phyloP scores from a whole-genome alignment of 176 grass and related monocot genomes.

The Eragrostis curvula region DNA sequence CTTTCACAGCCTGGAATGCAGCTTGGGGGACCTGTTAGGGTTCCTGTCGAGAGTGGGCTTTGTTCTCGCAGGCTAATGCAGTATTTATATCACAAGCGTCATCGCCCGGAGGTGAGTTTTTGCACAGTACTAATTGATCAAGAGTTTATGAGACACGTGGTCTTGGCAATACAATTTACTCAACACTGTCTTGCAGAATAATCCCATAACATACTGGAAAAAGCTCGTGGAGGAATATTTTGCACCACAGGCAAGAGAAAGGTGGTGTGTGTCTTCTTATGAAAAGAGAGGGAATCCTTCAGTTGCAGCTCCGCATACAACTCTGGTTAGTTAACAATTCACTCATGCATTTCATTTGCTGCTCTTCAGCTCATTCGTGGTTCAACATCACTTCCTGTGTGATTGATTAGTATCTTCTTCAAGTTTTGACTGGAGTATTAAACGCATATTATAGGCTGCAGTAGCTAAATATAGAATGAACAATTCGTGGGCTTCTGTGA shows the following conservation, averaged over 20 bases:
- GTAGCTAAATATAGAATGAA: constrained; percentile 3
- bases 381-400: constrained; percentile 16
- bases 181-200: constrained; percentile 57
- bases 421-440: constrained; percentile 11
- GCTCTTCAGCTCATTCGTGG: not conserved
- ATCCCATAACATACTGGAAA: constrained; percentile 91
- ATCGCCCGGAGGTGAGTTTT: constrained; percentile 68
- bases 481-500: not conserved
- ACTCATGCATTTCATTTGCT: not conserved
- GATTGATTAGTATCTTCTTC: constrained; percentile 5
- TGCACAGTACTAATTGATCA: constrained; percentile 21
- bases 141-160: constrained; percentile 17
- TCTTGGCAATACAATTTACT: constrained; percentile 44
- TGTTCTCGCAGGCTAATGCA: constrained; percentile 94
- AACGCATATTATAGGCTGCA: not conserved
- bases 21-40: constrained; percentile 57
- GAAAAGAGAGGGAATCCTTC: constrained; percentile 80
- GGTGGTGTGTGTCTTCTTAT: constrained; percentile 94
- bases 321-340: constrained; percentile 59
- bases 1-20: constrained; percentile 62
- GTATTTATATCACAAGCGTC: constrained; percentile 91
- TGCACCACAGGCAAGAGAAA: constrained; percentile 83
- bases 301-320: constrained; percentile 67
- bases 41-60: constrained; percentile 66
- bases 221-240: constrained; percentile 97